Evolutionary conservation across 2,329 filamentous ascomycete species (phyloP).

Genomic region (Furcasterigmium sp.): DNA sequence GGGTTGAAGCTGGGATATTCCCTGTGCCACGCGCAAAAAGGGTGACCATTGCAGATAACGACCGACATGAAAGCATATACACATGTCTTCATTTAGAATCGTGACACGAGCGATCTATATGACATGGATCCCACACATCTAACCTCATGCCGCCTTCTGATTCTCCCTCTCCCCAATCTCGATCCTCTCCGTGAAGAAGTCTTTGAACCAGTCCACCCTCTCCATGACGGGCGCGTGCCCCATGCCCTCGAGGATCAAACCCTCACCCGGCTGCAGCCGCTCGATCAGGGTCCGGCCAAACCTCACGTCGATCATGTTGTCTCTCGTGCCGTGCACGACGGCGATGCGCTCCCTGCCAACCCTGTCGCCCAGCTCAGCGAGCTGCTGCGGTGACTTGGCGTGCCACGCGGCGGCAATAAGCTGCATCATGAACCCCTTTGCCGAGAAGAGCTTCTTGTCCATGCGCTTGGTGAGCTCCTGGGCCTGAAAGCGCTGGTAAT

Average conservation of each 20-base stretch:
- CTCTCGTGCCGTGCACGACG: slow-evolving; percentile 69
- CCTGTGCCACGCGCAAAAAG: too few species aligned
- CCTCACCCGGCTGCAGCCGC: slow-evolving; percentile 56
- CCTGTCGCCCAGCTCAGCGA: slow-evolving; percentile 58
- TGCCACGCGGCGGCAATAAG: slow-evolving; percentile 77
- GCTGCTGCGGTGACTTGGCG: slow-evolving; percentile 62
- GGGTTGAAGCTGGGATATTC: too few species aligned
- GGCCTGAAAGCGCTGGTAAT: slow-evolving; percentile 78
- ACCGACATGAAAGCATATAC: too few species aligned
- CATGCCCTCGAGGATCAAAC: slow-evolving; percentile 60
- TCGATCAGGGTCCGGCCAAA: slow-evolving; percentile 66
- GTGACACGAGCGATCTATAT: too few species aligned
- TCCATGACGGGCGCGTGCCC: slow-evolving; percentile 75
- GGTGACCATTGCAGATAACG: too few species aligned
- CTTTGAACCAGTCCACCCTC: slow-evolving; percentile 63
- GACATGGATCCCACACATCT: neutral
- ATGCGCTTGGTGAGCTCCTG: slow-evolving; percentile 70
- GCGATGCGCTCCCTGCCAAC: slow-evolving; percentile 71
- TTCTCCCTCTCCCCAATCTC: slow-evolving; percentile 44
- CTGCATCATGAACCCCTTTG: slow-evolving; percentile 68
- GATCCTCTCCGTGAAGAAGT: slow-evolving; percentile 52
- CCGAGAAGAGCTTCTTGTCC: slow-evolving; percentile 55
- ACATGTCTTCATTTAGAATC: too few species aligned
- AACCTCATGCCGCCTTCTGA: neutral
- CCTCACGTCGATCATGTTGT: slow-evolving; percentile 71